Conservation (phyloP, 2,329 filamentous ascomycete species). For the Tolypocladium ophioglossoides region DNA sequence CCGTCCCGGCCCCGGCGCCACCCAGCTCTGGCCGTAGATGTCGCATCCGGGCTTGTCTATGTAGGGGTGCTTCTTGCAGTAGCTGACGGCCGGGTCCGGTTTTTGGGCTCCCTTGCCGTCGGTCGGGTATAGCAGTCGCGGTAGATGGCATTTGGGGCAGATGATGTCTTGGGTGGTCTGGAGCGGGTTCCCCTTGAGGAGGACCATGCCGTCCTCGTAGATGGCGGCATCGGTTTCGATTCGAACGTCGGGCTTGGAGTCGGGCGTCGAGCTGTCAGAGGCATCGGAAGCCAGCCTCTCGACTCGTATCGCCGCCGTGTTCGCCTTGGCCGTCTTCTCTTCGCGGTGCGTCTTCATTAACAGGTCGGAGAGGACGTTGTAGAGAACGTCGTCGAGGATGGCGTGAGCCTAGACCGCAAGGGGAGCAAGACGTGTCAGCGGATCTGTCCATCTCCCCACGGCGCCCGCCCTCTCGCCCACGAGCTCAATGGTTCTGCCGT, state of each 20-base stretch:
- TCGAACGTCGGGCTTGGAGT: constrained; percentile 44
- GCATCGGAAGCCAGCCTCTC: constrained; percentile 50
- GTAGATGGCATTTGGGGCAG: constrained; percentile 65
- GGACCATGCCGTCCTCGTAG: constrained; percentile 59
- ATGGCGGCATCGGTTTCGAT: constrained; percentile 57
- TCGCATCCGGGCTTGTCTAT: constrained; percentile 67
- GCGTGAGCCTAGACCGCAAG: constrained; percentile 40
- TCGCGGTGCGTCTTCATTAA: constrained; percentile 65
- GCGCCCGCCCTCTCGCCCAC: background rate
- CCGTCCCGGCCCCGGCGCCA: constrained; percentile 56
- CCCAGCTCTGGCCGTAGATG: constrained; percentile 75
- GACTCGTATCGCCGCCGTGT: constrained; percentile 52
- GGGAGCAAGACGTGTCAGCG: background rate
- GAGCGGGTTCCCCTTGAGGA: constrained; percentile 62
- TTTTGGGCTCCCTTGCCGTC: constrained; percentile 57
- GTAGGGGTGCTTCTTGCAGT: constrained; percentile 72
- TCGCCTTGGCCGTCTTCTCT: constrained; percentile 64
- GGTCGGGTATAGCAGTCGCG: constrained; percentile 61
- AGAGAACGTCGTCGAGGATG: constrained; percentile 64
- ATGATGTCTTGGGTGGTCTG: constrained; percentile 60
- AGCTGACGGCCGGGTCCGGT: constrained; percentile 57
- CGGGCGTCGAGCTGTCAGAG: constrained; percentile 40
- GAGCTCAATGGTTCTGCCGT: background rate
- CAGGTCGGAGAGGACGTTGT: constrained; percentile 68
- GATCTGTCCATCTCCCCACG: background rate